A percentile compares a stretch with the other conserved stretches of the same genome.
These are phyloP conservation scores for Clathrospora elynae DNA, from an alignment of 2,329 filamentous ascomycete species.

Conservation along the genomic window DNA sequence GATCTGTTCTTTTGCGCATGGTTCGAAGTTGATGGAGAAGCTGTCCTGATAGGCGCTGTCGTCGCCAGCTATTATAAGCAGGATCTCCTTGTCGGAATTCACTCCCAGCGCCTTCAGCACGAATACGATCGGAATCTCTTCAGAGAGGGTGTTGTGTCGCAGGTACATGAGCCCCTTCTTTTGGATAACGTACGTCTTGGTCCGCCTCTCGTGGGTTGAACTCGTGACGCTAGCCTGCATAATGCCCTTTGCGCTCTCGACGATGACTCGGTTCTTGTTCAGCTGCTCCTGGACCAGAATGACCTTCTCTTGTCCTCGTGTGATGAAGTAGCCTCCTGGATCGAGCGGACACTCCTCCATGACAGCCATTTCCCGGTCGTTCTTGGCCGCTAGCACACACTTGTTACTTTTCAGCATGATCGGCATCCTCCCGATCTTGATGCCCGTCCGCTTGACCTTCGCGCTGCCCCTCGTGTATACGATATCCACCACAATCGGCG, in stretches of 20 bases:
- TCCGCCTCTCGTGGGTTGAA: slow-evolving; percentile 96
- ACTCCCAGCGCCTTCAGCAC: slow-evolving; percentile 92
- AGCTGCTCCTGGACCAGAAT: slow-evolving; percentile 98
- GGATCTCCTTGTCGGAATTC: slow-evolving; percentile 91
- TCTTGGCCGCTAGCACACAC: slow-evolving; percentile 82
- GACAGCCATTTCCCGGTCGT: slow-evolving; percentile 83
- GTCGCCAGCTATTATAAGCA: slow-evolving; percentile 85
- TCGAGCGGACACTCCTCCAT: slow-evolving; percentile 96
- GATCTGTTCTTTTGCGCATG: slow-evolving; percentile 80
- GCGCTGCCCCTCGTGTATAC: slow-evolving; percentile 83
- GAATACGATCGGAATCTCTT: slow-evolving; percentile 94
- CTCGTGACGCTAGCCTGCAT: slow-evolving; percentile 91
- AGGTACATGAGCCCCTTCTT: slow-evolving; percentile 92
- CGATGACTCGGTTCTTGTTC: slow-evolving; percentile 98
- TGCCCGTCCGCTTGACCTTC: slow-evolving; percentile 71
- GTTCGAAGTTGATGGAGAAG: slow-evolving; percentile 94
- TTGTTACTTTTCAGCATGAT: slow-evolving; percentile 97
- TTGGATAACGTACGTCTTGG: slow-evolving; percentile 92
- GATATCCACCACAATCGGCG: slow-evolving; percentile 91
- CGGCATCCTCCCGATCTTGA: slow-evolving; percentile 87
- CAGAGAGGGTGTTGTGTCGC: slow-evolving; percentile 89
- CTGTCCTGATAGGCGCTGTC: slow-evolving; percentile 91
- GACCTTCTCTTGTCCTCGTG: slow-evolving; percentile 97
- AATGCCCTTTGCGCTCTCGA: slow-evolving; percentile 92
- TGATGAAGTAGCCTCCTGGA: slow-evolving; percentile 96